Evolutionary conservation across 371 early-diverging fungal species (phyloP), one percentile per base, ranked within the genome.

Genomic region (Saksenaea oblongispora): DNA sequence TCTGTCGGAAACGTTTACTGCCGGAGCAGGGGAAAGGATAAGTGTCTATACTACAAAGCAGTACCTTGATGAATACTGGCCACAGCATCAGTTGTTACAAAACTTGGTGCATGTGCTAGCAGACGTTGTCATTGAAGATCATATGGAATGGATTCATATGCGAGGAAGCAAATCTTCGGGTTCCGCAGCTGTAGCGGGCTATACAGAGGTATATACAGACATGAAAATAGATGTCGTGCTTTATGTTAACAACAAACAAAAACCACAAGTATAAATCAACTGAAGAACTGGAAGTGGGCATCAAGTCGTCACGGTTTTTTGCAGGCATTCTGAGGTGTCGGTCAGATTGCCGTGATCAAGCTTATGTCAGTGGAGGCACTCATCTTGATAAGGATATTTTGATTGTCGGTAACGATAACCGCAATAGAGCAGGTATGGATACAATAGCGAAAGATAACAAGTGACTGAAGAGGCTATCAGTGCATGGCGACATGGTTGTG

Each of bases 401-500:
- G 17, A 82, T 91, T 58, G 68, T 80, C 0, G 93, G 92, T 14
- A 84, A 87, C 17, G 90, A 90, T 31, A 73, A 82, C 60, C 77
- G 86, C 26, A 97, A 97, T 69, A 86, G 97, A 9, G 93, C 90
- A 62, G 83, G 83, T 79, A 73, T 61, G 27, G n/a, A 22, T 61
- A 35, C 36, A 22, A 34, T 13, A 9, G 10, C 5, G 15, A 39
- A 59, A 34, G 3, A 61, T 7, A 28, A 10, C 15, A 5, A 0
- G n/a, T 36, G 26, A 35, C 51, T 47, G 22, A 47, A 47, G 22
- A 18, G 11, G 41, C n/a, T 24, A 14, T 24, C 27, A 82, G 89
- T 93, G 27, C 87, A 92, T 27, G 96, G 95, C 9, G 96, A 96
- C 65, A 58, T 84, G 7, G 94, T 95, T 3, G 93, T 91, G 5